phyloP scores from a whole-genome alignment of 495 filamentous ascomycete genomes.

The Penicillium manginii region DNA sequence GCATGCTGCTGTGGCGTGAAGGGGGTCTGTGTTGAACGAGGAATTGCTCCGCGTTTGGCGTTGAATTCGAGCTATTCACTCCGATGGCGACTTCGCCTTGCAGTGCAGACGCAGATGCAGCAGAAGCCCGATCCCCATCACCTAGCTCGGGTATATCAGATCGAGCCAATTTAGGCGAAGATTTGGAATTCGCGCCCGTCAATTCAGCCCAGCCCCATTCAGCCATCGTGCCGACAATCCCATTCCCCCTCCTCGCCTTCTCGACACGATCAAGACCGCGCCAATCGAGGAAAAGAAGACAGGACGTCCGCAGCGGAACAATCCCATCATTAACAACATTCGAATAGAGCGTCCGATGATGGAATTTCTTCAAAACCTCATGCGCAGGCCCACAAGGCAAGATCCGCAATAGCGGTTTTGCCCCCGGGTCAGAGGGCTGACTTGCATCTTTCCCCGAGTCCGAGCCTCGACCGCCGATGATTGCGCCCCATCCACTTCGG shows the following conservation, averaged over 20 bases:
- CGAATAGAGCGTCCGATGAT: slow-evolving; percentile 91
- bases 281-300: slow-evolving; percentile 97
- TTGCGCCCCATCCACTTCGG: slow-evolving; percentile 83
- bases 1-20: slow-evolving; percentile 8
- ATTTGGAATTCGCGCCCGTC: slow-evolving; percentile 75
- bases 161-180: slow-evolving; percentile 46
- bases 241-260: slow-evolving; percentile 90
- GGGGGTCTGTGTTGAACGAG: slow-evolving; percentile 11
- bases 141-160: slow-evolving; percentile 30
- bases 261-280: slow-evolving; percentile 89
- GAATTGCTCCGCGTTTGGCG: slow-evolving; percentile 30
- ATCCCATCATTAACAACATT: slow-evolving; percentile 99
- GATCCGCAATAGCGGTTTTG: slow-evolving; percentile 89
- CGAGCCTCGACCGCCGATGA: slow-evolving; percentile 73
- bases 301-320: slow-evolving; percentile 91
- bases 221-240: slow-evolving; percentile 86
- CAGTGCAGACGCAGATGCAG: too few species aligned
- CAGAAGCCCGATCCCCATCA: slow-evolving; percentile 17
- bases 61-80: slow-evolving; percentile 6
- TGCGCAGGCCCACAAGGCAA: slow-evolving; percentile 93
- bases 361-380: slow-evolving; percentile 80
- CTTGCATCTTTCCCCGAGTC: slow-evolving; percentile 65
- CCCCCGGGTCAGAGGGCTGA: slow-evolving; percentile 65
- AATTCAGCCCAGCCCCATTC: slow-evolving; percentile 95
- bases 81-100: slow-evolving; percentile 7